These are phyloP conservation scores for Papiliotrema terrestris DNA, from an alignment of 1,284 basidiomycete species.

Conservation along the genomic window DNA sequence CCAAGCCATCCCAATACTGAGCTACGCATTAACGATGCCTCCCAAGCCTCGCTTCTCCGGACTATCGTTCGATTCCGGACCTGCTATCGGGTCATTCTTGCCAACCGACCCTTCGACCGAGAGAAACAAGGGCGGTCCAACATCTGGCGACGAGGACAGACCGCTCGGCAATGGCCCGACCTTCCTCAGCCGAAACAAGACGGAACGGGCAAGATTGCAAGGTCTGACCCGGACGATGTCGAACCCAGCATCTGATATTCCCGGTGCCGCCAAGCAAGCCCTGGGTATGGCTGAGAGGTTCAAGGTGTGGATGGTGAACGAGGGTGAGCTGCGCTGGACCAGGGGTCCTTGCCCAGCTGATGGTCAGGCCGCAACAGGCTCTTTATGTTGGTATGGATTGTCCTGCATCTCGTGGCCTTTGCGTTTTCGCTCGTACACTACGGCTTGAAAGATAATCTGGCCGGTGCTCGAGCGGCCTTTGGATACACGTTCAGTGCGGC, in stretches of 20 bases:
- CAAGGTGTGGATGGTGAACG: slow-evolving; percentile 83
- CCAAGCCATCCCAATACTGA: neutral
- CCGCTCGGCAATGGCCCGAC: slow-evolving; percentile 21
- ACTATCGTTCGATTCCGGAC: slow-evolving; percentile 2
- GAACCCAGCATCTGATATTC: neutral
- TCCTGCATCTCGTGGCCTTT: slow-evolving; percentile 70
- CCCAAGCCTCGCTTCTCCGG: neutral
- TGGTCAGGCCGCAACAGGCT: slow-evolving; percentile 58
- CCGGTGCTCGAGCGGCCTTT: slow-evolving; percentile 62
- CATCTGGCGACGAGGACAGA: neutral
- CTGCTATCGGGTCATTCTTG: neutral
- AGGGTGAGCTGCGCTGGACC: slow-evolving; percentile 50
- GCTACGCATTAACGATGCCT: neutral
- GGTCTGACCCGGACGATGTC: slow-evolving; percentile 59
- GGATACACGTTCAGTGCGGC: slow-evolving; percentile 70
- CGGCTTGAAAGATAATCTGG: slow-evolving; percentile 69
- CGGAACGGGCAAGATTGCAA: slow-evolving; percentile 70
- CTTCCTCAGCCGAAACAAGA: slow-evolving; percentile 70
- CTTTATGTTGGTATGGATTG: slow-evolving; percentile 71
- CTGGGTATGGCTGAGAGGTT: slow-evolving; percentile 52
- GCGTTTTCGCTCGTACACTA: slow-evolving; percentile 73
- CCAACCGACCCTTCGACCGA: neutral
- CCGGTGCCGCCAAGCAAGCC: slow-evolving; percentile 9
- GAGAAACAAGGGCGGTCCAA: neutral
- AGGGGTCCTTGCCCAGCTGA: neutral